A percentile compares a stretch with the other conserved stretches of the same genome.
phyloP scores from a whole-genome alignment of 1,284 basidiomycete genomes.

The Termitomyces sp. region DNA sequence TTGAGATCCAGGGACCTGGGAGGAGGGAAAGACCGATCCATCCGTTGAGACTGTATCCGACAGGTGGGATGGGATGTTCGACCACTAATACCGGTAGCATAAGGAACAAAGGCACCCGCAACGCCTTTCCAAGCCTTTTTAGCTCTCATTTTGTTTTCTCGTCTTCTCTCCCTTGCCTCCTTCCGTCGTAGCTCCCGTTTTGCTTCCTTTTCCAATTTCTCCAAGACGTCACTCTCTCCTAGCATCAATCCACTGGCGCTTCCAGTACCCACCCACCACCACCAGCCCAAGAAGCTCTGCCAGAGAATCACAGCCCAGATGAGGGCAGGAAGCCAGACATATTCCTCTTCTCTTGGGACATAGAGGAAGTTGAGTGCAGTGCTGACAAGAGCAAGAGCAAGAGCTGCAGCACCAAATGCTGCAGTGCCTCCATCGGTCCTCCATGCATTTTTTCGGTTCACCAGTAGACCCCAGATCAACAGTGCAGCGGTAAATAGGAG shows the following conservation, averaged over 20 bases:
- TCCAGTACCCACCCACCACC: slow-evolving; percentile 97
- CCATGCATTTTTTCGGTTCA: slow-evolving; percentile 93
- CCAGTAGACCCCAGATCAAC: slow-evolving; percentile 88
- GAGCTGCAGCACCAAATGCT: slow-evolving; percentile 82
- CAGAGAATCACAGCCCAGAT: slow-evolving; percentile 87
- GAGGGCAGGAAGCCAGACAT: slow-evolving; percentile 80
- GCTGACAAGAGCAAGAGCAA: slow-evolving; percentile 72
- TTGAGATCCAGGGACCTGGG: slow-evolving; percentile 8
- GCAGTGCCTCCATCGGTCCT: slow-evolving; percentile 94
- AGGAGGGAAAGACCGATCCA: not conserved
- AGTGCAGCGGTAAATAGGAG: slow-evolving; percentile 90
- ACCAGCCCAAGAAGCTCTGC: slow-evolving; percentile 91
- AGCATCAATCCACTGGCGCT: slow-evolving; percentile 49
- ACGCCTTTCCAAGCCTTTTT: slow-evolving; percentile 52
- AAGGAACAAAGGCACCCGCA: slow-evolving; percentile 34
- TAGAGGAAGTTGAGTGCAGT: slow-evolving; percentile 85
- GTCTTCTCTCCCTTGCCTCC: slow-evolving; percentile 36
- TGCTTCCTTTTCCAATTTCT: slow-evolving; percentile 53
- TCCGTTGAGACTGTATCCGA: slow-evolving; percentile 7
- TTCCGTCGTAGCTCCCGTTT: slow-evolving; percentile 49
- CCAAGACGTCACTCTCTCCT: slow-evolving; percentile 32
- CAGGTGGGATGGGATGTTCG: not conserved
- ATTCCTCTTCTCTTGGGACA: slow-evolving; percentile 75
- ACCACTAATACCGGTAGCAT: slow-evolving; percentile 2
- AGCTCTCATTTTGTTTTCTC: slow-evolving; percentile 41